These are phyloP conservation scores for Helminthosporium solani DNA, from an alignment of 2,329 filamentous ascomycete genomes.

Conservation along the genomic window DNA sequence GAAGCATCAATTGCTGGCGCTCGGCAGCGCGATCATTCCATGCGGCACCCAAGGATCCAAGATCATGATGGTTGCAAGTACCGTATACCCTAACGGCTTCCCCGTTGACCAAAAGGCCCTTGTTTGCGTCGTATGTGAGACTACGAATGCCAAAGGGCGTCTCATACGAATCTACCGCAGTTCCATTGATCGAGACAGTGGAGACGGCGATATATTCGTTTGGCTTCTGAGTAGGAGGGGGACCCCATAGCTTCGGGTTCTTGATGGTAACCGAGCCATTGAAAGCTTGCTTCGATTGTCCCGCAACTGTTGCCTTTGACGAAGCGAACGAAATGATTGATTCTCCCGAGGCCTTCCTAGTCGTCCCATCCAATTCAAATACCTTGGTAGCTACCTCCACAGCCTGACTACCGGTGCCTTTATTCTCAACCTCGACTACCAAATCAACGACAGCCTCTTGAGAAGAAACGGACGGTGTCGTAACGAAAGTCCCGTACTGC, in stretches of 20 bases:
- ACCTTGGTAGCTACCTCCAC: constrained; percentile 48
- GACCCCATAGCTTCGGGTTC: constrained; percentile 53
- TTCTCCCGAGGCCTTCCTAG: constrained; percentile 19
- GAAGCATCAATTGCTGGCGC: constrained; percentile 53
- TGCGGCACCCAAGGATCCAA: constrained; percentile 53
- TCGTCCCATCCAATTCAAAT: constrained; percentile 40
- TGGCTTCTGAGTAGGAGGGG: constrained; percentile 48
- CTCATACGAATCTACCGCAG: constrained; percentile 48
- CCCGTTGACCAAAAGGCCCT: constrained; percentile 52
- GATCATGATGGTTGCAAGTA: constrained; percentile 54
- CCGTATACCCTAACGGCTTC: constrained; percentile 49
- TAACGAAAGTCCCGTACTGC: constrained; percentile 54
- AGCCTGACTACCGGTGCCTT: constrained; percentile 29
- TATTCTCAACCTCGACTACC: constrained; percentile 51
- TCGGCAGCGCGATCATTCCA: constrained; percentile 53
- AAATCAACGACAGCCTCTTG: constrained; percentile 50
- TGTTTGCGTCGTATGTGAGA: constrained; percentile 43
- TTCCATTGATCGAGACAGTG: constrained; percentile 27
- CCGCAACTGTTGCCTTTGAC: constrained; percentile 30
- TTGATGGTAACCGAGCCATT: constrained; percentile 41
- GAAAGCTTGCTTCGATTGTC: constrained; percentile 34
- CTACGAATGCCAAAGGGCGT: constrained; percentile 54
- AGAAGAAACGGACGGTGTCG: constrained; percentile 44
- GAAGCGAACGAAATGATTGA: constrained; percentile 41
- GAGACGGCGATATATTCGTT: constrained; percentile 54